Base-by-base conservation (phyloP, 352 stramenopile species). In the Phytophthora sansomeana region DNA sequence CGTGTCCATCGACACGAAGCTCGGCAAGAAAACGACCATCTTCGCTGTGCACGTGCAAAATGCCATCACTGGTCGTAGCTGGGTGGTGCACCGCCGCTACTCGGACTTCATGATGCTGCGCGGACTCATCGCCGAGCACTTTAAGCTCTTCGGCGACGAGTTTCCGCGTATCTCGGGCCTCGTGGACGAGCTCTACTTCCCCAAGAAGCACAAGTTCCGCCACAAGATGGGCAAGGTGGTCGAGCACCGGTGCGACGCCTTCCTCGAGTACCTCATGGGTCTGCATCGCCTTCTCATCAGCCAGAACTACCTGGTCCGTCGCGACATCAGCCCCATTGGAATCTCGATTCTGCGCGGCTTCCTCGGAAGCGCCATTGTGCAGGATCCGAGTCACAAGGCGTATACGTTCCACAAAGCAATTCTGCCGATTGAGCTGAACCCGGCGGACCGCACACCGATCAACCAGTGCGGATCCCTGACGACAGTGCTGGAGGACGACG, bases 31-130 rank as follows among this genome's bases (percentile, higher is more conserved):
- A 69, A 67, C 65, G 35, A 85, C 80, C 35, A 59, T 90, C 42
- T 92, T 89, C 47, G 74, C 80, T 0, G 76, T 91, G 13, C 72
- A 91, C 51, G 74, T 90, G 48, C 84, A 91, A 68, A 92, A 91
- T 50, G 82, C 84, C 41, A 89, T 91, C 46, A 82, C 77, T 9
- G 84, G 84, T 13, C 78, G 82, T 30, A 89, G 77, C 29, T 92
- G 84, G 84, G 75, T 92, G 39, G 81, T 92, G 44, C 75, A 89
- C 64, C 84, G 84, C 33, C 70, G 72, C 28, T 92, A 77, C 72
- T 77, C 78, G 56, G 84, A 92, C 64, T 92, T 92, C 30, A 50
- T 85, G 46, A 72, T 77, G 50, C 69, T 92, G 21, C 82, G 83
- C 10, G 62, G 64, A n/a, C 80, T 86, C 26, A 59, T 92, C 11